Conservation (phyloP, 176 grass and related monocot genomes). For the Musa acuminata region DNA sequence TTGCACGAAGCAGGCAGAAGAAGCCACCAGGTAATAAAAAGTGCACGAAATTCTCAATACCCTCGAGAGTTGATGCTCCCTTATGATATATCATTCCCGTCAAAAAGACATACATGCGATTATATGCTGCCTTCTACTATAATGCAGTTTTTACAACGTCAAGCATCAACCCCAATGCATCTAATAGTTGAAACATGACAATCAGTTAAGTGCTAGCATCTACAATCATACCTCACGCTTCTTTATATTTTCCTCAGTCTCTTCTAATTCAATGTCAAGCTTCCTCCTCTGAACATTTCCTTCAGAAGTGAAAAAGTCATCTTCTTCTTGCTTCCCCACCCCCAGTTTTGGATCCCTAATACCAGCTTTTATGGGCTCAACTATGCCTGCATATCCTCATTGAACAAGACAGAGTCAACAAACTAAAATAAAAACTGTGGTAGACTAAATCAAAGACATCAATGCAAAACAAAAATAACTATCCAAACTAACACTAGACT, state of each 20-base stretch:
- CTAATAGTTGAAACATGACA: constrained; percentile 5
- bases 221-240: constrained; percentile 71
- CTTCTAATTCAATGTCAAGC: constrained; percentile 76
- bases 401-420: neutral
- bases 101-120: constrained; percentile 16
- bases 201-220: constrained; percentile 14
- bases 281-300: constrained; percentile 78
- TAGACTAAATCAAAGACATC: neutral
- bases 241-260: constrained; percentile 84
- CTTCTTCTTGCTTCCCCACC: constrained; percentile 93
- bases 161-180: constrained; percentile 45
- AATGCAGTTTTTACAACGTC: constrained; percentile 30
- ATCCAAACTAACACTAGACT: neutral
- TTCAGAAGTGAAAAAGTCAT: constrained; percentile 93
- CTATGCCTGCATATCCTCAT: constrained; percentile 44
- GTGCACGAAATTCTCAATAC: constrained; percentile 43
- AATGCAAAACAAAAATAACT: neutral
- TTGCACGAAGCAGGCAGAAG: constrained; percentile 71
- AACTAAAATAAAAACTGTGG: neutral
- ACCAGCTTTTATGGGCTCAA: constrained; percentile 81
- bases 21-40: constrained; percentile 86
- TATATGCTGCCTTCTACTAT: constrained; percentile 22
- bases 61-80: constrained; percentile 38
- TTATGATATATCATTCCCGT: constrained; percentile 23
- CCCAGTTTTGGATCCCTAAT: constrained; percentile 88